Base-by-base conservation (phyloP, 345 rosid species). In the Heritiera littoralis region DNA sequence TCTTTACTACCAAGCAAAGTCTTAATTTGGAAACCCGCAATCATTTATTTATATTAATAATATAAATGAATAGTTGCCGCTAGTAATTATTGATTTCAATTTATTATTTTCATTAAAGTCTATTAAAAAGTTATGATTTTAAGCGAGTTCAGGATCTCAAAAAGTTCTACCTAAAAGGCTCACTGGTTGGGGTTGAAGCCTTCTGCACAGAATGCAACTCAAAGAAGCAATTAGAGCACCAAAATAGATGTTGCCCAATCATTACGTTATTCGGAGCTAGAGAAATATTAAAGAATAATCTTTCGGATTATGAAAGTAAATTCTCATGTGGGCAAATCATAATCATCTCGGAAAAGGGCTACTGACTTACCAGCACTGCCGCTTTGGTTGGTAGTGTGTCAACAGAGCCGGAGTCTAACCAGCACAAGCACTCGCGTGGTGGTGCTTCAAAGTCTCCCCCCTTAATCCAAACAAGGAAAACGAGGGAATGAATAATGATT, bases 321-420 rank as follows among this genome's bases (percentile, higher is more conserved):
- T 40, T 18, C 71, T 17, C 49, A 66, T 66, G 71, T 41, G 51
- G 71, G 51, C 51, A 23, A 66, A 66, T 41, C 71, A 40, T 18
- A 66, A 41, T 66, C 51, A 66, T 3, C 13, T 64, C 43, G 41
- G 13, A 59, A 59, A 59, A 59, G 32, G 13, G 4, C 7, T 28
- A 61, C 17, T 4, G 41, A 35, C 38, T 35, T 2, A 35, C 38
- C 38, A 35, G 28, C 48, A 9, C 18, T 41, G 14, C 70, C 30
- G 49, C 51, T 3, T 41, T 41, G 7, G 71, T 66, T 66, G 71
- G 71, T 66, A 66, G 30, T 28, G 9, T 18, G 49, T 66, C 71
- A 40, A 8, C 28, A 9, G 18, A 41, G 17, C 61, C 18, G 18
- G 60, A 55, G 23, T 55, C 23, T 5, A 17, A 55, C 60, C 6